Evolutionary conservation across 495 filamentous ascomycete species (phyloP), one percentile per base, ranked within the genome.

Genomic region (Pyrenula aspistea): DNA sequence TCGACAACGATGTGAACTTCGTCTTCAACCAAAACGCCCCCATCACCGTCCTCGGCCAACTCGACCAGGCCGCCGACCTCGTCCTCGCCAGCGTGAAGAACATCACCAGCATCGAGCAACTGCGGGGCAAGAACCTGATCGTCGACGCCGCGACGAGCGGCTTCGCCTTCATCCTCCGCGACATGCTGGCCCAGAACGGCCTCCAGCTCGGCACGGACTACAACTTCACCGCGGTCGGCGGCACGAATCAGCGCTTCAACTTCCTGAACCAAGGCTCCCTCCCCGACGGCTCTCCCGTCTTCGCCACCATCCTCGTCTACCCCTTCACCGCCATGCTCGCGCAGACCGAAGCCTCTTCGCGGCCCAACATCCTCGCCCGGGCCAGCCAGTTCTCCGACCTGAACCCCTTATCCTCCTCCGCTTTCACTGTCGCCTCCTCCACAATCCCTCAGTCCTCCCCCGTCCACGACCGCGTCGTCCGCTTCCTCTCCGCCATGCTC

Each of bases 291-390:
- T 59, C 61, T 22, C 58, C 58, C n/a, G 63, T 67, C 42, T 63
- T 61, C 55, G 64, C 64, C 47, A 67, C 63, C 0, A 67, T 67
- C 49, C 56, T 67, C 55, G 58, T 56, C 20, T 67, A 67, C 53
- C 64, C 64, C 24, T 65, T 61, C 53, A 63, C 61, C 12, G 62
- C 55, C 22, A 49, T 61, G n/a, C 56, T 58, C 10, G 22, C 56
- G 20, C 25, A 25, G 21, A 25, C 59, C 10, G 25, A 53, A 42
- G 25, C 56, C 10, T 47, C 53, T 49, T 21, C 55, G 24, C 12
- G 51, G 19, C 63, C 63, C 11, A 67, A 65, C 49, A 60, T 67
- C 15, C 56, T 65, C 24, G 64, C 59, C 36, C 64, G 63, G 3
- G 52, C 63, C 22, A 42, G 31, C 31, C 15, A 4, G 15, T 61